Base-by-base conservation (phyloP, 768 basidiomycete species). In the Collybia sp. region DNA sequence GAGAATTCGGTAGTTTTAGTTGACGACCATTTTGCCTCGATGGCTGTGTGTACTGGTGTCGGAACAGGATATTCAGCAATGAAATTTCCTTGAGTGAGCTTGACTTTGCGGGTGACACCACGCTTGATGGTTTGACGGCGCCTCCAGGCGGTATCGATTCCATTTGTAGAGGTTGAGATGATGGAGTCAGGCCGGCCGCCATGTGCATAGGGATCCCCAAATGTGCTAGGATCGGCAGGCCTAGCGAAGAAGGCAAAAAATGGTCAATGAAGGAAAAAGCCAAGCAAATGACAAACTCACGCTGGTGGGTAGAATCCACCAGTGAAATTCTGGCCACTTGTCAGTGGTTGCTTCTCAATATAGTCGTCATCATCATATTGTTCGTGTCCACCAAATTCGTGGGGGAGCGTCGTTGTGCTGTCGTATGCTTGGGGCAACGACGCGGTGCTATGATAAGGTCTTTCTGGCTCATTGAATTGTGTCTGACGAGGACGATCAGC, bases 41-140 rank as follows among this genome's bases (percentile, higher is more conserved):
- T 83, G 16, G 91, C 91, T 48, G 82, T 85, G 57, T 72, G 76
- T 43, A 95, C 82, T 2, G 92, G 85, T 0, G 86, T 85, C 1
- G 93, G 93, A 1, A 94, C 93, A 6, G 82, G 71, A 60, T 94
- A 93, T 56, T 96, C 93, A 30, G 83, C 77, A 65, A 95, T 88
- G 68, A 93, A 95, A 58, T 94, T 88, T 48, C 94, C 94, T 41
- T 92, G 77, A 8, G 92, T 95, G 53, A 97, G 83, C 63, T 90
- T 88, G 71, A 98, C 88, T 61, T 87, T 90, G 57, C 90, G 86
- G n/a, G 92, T 94, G 17, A 93, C 90, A 48, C 91, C 73, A 44
- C 93, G 88, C 61, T 90, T 90, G 67, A 93, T 88, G 30, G 88
- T 92, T 65, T 95, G 92, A 45, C 92, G 84, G 48, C 88, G 82